Evolutionary conservation across 2,329 filamentous ascomycete species (phyloP).

Genomic region (Penicillium hordei): DNA sequence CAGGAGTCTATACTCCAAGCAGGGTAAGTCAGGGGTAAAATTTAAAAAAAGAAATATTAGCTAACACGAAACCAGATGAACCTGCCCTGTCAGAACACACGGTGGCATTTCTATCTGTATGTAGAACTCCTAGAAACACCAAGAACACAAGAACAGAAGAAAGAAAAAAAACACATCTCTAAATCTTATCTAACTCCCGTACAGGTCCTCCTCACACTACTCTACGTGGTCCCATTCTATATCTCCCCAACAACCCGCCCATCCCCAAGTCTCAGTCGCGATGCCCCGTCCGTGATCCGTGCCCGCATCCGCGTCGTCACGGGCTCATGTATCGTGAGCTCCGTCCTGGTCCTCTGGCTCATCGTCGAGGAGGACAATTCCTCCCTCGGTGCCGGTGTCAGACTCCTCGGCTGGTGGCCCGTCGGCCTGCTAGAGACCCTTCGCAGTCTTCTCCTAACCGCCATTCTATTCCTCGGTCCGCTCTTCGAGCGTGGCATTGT

Average conservation of each 20-base stretch:
- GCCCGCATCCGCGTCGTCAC: slow-evolving; percentile 80
- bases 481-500: slow-evolving; percentile 77
- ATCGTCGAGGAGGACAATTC: slow-evolving; percentile 57
- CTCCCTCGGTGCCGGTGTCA: slow-evolving; percentile 58
- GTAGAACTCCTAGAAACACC: slow-evolving; percentile 17
- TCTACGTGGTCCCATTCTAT: slow-evolving; percentile 92
- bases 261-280: slow-evolving; percentile 73
- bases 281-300: slow-evolving; percentile 85
- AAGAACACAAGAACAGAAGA: neutral
- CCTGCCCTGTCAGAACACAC: slow-evolving; percentile 39
- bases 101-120: slow-evolving; percentile 43
- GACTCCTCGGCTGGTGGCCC: slow-evolving; percentile 79
- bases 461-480: slow-evolving; percentile 77
- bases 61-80: slow-evolving; percentile 31
- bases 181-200: slow-evolving; percentile 4
- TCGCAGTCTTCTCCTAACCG: slow-evolving; percentile 68
- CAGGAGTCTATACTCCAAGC: slow-evolving; percentile 35
- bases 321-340: slow-evolving; percentile 69
- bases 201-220: slow-evolving; percentile 75
- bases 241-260: slow-evolving; percentile 76
- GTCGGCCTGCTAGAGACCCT: slow-evolving; percentile 63
- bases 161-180: neutral
- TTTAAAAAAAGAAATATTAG: neutral
- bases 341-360: slow-evolving; percentile 65
- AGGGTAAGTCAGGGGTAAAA: slow-evolving; percentile 24